Base-by-base conservation (phyloP, 306 rosid genomes). In the Purshia tridentata region DNA sequence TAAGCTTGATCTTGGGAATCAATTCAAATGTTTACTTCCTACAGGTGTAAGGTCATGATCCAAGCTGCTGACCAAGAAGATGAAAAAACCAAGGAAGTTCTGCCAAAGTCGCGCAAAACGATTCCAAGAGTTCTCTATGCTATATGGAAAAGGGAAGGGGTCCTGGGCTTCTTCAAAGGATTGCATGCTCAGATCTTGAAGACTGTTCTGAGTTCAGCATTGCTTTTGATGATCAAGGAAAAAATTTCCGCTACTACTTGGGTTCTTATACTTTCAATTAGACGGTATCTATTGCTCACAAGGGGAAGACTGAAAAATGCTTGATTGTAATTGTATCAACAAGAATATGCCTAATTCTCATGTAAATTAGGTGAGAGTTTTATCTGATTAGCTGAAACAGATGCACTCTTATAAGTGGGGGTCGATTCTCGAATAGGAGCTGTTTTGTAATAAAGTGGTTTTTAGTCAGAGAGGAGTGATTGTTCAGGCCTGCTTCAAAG, bases 171-270 rank as follows among this genome's bases (percentile, higher is more conserved):
- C 79, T 95, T 87, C 83, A 95, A 95, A 86, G 99, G 99, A 77
- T 81, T 95, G 81, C 87, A 95, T 39, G 99, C 97, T 74, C 99
- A 95, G 82, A 91, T 95, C 83, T 82, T 95, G 81, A 95, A 95
- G 86, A 95, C 99, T 15, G 99, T 95, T 76, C 85, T 95, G 64
- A 95, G 98, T 79, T 90, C 99, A 0, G 99, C 99, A 16, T 75
- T 95, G 75, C 97, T 95, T 81, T 84, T 95, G 84, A 95, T 95
- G 99, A 95, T 95, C 87, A 95, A 95, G 88, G 99, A 95, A 81
- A 95, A 95, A 74, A 90, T 95, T 60, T 84, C 89, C 29, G 89
- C 96, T 58, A 77, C 90, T 56, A 86, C 99, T 35, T 90, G 99
- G 99, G 92, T 95, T 44, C 81, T 95, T 65, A 86, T 92, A 65